Base-by-base conservation (phyloP, 768 basidiomycete genomes). In the Steccherinum ochraceum region DNA sequence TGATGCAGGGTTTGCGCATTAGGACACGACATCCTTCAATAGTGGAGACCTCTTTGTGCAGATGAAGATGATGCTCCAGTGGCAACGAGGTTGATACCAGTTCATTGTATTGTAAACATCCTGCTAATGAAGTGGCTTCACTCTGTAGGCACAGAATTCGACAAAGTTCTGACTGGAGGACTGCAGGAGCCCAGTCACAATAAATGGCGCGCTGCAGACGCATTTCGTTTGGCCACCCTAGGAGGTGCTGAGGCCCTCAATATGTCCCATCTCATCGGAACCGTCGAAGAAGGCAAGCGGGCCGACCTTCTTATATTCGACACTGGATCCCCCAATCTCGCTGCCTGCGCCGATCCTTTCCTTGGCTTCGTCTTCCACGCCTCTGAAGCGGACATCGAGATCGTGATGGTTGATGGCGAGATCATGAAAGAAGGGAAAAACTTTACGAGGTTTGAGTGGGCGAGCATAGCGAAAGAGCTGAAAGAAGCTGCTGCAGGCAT, bases 171-270 rank as follows among this genome's bases (percentile, higher is more conserved):
- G 27, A 24, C 45, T 11, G 47, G 52, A 11, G 40, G n/a, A n/a
- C n/a, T n/a, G n/a, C n/a, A n/a, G n/a, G n/a, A 48, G 12, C 64
- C 62, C 5, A 48, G 43, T 35, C 50, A 60, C 45, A 62, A 62
- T 53, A 55, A 57, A 51, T 59, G 51, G 43, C 52, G 30, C 30
- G 53, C 54, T 21, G 58, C 52, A 3, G 63, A 63, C 26, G 63
- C 60, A 10, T 61, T 67, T 54, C 57, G 64, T 11, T 59, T 67
- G 21, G 64, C 50, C 19, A 65, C 64, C 4, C 53, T 65, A 18
- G 63, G 65, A n/a, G 64, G 65, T 12, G 65, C 64, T n/a, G 65
- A 65, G 51, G 57, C 60, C 0, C 40, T 64, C 20, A 57, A 63
- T 40, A 52, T 65, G 43, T 41, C 53, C n/a, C 27, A 58, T 26